phyloP scores from a whole-genome alignment of 345 rosid species.

The Corchorus capsularis region DNA sequence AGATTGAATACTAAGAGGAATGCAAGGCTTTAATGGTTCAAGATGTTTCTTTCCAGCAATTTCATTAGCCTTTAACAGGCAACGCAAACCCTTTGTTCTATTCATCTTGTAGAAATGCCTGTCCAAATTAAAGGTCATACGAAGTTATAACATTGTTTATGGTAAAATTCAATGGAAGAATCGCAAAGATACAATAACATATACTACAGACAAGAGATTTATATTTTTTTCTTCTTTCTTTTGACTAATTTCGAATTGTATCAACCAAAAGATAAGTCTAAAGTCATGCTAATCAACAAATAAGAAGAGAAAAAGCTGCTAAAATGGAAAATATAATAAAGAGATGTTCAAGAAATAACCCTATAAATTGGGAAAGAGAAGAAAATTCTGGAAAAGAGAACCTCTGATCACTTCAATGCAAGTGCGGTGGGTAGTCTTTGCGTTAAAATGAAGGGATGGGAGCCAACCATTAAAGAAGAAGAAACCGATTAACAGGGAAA shows the following conservation, averaged over 20 bases:
- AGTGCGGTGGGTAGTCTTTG: background rate
- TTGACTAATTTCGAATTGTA: background rate
- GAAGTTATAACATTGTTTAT: background rate
- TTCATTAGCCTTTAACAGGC: background rate
- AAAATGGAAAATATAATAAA: background rate
- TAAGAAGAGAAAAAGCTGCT: background rate
- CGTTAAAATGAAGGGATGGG: background rate
- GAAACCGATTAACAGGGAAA: background rate
- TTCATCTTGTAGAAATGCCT: slow-evolving; percentile 14
- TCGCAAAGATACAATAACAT: background rate
- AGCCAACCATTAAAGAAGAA: background rate
- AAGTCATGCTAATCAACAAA: too few species aligned
- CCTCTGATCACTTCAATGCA: slow-evolving; percentile 4
- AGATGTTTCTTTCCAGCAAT: background rate
- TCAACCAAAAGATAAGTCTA: too few species aligned
- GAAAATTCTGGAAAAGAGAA: background rate
- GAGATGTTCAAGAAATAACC: background rate
- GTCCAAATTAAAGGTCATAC: background rate
- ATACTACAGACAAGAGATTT: background rate
- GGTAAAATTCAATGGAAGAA: background rate
- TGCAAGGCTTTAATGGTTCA: slow-evolving; percentile 13
- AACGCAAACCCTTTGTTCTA: background rate
- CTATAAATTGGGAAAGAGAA: background rate
- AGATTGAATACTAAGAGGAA: background rate
- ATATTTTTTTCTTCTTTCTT: background rate